phyloP scores from a whole-genome alignment of 2,329 filamentous ascomycete species.

The Lachnellula hyalina region DNA sequence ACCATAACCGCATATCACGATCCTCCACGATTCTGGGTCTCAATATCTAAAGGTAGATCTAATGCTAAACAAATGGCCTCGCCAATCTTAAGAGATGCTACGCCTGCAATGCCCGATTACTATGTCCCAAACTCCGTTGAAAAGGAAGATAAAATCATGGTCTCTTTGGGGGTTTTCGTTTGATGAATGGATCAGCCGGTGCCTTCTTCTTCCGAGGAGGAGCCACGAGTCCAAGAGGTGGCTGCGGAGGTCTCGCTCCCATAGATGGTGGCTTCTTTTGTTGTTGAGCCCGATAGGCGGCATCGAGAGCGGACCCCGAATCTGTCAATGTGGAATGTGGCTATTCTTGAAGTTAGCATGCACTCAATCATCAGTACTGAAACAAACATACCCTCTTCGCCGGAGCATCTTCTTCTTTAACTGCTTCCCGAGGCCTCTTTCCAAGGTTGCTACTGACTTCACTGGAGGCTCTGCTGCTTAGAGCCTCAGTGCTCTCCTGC shows the following conservation, averaged over 20 bases:
- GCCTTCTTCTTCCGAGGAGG: conserved; percentile 20
- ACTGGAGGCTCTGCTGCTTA: background rate
- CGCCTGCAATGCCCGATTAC: background rate
- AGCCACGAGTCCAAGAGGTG: conserved; percentile 12
- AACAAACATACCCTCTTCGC: conserved; percentile 18
- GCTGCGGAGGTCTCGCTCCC: conserved; percentile 10
- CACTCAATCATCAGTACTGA: background rate
- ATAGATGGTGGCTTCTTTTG: conserved; percentile 13
- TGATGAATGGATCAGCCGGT: conserved; percentile 25
- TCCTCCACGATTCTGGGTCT: background rate
- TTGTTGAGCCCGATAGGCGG: conserved; percentile 18
- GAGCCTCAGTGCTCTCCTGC: background rate
- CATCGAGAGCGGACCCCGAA: conserved; percentile 13
- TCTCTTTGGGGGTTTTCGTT: conserved; percentile 18
- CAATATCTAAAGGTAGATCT: background rate
- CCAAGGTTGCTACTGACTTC: conserved; percentile 3
- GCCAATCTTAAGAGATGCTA: background rate
- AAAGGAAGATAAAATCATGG: conserved; percentile 1
- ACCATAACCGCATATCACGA: too few species aligned
- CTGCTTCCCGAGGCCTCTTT: conserved; percentile 17
- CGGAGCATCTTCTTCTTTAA: conserved; percentile 11
- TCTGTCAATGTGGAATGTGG: background rate
- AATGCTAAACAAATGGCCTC: background rate
- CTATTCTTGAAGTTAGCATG: background rate
- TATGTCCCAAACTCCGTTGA: background rate